Percentiles rank a stretch among this genome's conserved stretches.
Conservation (phyloP, 345 rosid species). For the Arabidopsis suecica region DNA sequence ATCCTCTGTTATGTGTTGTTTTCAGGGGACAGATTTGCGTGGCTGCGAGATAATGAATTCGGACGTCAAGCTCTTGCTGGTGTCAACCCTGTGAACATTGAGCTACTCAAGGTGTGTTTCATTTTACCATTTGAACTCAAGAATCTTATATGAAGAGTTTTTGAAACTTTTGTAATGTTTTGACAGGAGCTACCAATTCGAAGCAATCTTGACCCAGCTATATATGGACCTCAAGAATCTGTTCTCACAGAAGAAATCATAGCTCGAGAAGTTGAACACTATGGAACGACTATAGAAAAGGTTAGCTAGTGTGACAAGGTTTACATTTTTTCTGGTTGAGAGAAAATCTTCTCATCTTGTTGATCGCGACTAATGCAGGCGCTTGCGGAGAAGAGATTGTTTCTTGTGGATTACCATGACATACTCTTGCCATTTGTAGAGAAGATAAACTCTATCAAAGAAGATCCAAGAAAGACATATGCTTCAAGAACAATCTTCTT, state of each 20-base stretch:
- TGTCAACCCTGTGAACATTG: conserved; percentile 87
- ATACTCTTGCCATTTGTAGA: conserved; percentile 76
- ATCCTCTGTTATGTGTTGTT: conserved; percentile 14
- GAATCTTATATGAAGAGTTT: not conserved
- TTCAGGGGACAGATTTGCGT: conserved; percentile 88
- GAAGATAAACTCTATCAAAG: conserved; percentile 71
- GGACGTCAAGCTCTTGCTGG: conserved; percentile 95
- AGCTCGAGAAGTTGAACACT: conserved; percentile 62
- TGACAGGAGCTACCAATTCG: conserved; percentile 86
- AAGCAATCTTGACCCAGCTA: conserved; percentile 79
- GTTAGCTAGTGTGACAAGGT: conserved; percentile 46
- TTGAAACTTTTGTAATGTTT: conserved; percentile 2
- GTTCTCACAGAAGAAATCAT: conserved; percentile 74
- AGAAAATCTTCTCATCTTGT: conserved; percentile 5
- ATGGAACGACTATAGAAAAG: conserved; percentile 73
- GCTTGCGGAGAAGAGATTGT: conserved; percentile 79
- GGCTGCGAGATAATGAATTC: conserved; percentile 92
- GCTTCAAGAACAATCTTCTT: conserved; percentile 85
- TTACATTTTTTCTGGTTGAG: not conserved
- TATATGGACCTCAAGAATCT: conserved; percentile 89
- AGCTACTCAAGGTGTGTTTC: conserved; percentile 64
- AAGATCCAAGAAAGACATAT: conserved; percentile 65
- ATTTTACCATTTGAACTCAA: not conserved
- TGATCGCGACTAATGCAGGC: conserved; percentile 56
- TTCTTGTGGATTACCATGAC: conserved; percentile 86